Percentiles rank a stretch among this genome's conserved stretches.
phyloP scores from a whole-genome alignment of 2,329 filamentous ascomycete genomes.

The Aspergillus sp. region DNA sequence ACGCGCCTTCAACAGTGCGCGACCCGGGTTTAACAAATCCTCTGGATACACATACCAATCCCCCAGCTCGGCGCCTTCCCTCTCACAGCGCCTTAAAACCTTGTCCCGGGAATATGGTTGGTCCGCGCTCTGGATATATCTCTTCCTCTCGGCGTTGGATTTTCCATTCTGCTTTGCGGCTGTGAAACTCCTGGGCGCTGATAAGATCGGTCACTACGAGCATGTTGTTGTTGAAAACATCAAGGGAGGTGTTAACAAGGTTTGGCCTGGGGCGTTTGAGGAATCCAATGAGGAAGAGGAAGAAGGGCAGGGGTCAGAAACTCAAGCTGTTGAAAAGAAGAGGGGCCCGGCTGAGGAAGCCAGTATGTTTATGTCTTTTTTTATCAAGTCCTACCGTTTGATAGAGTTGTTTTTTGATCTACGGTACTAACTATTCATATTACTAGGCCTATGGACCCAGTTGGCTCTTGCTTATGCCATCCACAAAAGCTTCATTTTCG shows the following conservation, averaged over 20 bases:
- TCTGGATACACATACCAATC: constrained; percentile 4
- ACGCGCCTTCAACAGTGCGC: constrained; percentile 25
- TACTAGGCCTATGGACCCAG: constrained; percentile 72
- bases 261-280: constrained; percentile 39
- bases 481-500: constrained; percentile 96
- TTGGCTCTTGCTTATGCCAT: constrained; percentile 92
- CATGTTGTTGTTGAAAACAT: constrained; percentile 42
- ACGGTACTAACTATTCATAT: background rate
- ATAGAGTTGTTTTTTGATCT: background rate
- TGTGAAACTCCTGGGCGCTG: constrained; percentile 78
- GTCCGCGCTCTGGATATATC: constrained; percentile 88
- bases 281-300: constrained; percentile 51
- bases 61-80: constrained; percentile 44
- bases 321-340: constrained; percentile 56
- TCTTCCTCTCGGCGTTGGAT: constrained; percentile 78
- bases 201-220: constrained; percentile 69
- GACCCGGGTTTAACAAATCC: constrained; percentile 16
- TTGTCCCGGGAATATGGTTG: constrained; percentile 92
- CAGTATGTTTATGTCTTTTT: constrained; percentile 52
- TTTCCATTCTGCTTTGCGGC: constrained; percentile 94
- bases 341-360: constrained; percentile 61
- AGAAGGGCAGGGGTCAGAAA: constrained; percentile 41
- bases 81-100: constrained; percentile 74
- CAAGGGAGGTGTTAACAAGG: constrained; percentile 28
- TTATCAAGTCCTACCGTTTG: background rate